Percentiles rank a stretch among this genome's conserved stretches.
Evolutionary conservation across 1,139 yeast genomes (phyloP).

Genomic region (Taiozyma sp.): DNA sequence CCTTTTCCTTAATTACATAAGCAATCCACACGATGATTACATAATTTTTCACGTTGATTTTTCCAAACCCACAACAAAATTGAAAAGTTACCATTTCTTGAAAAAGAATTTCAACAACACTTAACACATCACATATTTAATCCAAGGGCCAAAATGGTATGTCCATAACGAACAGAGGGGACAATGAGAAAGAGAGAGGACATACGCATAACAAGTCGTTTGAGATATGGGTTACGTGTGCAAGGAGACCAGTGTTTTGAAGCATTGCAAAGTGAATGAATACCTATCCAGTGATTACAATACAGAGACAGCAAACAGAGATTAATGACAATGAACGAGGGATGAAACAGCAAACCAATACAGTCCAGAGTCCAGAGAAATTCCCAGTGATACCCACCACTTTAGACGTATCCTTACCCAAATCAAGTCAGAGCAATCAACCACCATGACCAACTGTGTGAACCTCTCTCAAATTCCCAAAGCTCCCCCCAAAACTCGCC

Average conservation of each 20-base stretch:
- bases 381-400: not conserved
- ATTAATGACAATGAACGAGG: too few relatives aligned
- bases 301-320: not conserved
- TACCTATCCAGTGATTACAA: not conserved
- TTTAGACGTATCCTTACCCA: not conserved
- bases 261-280: too few relatives aligned
- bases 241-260: not conserved
- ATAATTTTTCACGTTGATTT: conserved; percentile 1
- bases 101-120: not conserved
- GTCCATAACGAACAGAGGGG: not conserved
- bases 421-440: not conserved
- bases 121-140: not conserved
- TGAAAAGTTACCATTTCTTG: conserved; percentile 7
- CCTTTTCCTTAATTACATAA: conserved; percentile 3
- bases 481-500: too few relatives aligned
- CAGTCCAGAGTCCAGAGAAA: too few relatives aligned
- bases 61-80: conserved; percentile 6
- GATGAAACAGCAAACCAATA: not conserved
- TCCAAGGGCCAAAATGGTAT: conserved; percentile 8
- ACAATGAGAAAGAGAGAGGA: not conserved
- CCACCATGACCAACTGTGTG: not conserved
- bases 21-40: not conserved
- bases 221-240: too few relatives aligned
- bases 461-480: not conserved
- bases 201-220: too few relatives aligned